Base-by-base conservation (phyloP, 2,329 filamentous ascomycete genomes). In the Aureobasidium sp. region DNA sequence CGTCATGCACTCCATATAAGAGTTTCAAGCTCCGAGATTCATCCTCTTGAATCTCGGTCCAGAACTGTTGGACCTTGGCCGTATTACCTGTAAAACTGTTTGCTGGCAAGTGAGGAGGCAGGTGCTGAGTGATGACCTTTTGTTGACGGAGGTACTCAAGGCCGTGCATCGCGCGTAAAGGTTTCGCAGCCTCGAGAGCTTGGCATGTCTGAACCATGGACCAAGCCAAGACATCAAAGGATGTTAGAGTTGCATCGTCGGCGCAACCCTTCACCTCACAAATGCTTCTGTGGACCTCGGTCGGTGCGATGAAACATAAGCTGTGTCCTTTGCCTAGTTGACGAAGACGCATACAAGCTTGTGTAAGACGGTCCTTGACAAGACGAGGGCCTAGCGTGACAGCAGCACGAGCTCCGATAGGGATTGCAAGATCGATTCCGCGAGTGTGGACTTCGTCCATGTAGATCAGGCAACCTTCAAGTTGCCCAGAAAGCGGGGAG, bases 281-380 rank as follows among this genome's bases (percentile, higher is more conserved):
- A 17, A 88, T 84, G 61, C 81, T 82, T 0, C 67, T 70, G 11
- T 80, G 72, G 3, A 89, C 83, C 61, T 90, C 87, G 0, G 75
- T 67, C 0, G 84, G 78, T 0, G 84, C 71, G 58, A 79, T 82
- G 54, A 89, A 89, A 0, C 81, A 73, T 0, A 90, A 79, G 0
- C 82, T 84, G 64, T 91, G 87, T 0, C 85, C 85, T 2, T 82
- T 73, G 0, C 85, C 87, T 0, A 92, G 76, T 61, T 85, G 82
- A 11, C 87, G 72, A 81, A 90, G 84, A n/a, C 87, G 72, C 84
- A 88, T 89, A 61, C 85, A 87, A 0, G 85, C 85, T 83, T 91
- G 87, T 0, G 85, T 82, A 0, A 90, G 68, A 15, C 79, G 74
- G 62, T 92, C 88, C 63, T 91, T 92, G 0, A 83, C 86, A 1